A percentile compares a stretch with the other conserved stretches of the same genome.
Evolutionary conservation across 179 eudicot species (phyloP).

Genomic region (Vitellaria paradoxa): DNA sequence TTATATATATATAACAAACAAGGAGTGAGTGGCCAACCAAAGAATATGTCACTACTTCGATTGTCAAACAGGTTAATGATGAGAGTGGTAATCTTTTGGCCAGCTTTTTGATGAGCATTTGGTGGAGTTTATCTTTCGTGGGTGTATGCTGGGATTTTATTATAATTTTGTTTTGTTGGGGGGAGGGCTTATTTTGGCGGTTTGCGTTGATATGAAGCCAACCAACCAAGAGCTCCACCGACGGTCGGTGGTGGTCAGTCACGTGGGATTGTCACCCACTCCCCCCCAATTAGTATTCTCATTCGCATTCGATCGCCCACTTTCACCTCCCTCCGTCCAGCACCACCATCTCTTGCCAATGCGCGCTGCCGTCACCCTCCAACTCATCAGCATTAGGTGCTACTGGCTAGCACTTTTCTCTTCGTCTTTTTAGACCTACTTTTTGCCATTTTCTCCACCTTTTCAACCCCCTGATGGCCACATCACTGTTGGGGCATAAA

Average conservation of each 20-base stretch:
- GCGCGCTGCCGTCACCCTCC: slow-evolving; percentile 12
- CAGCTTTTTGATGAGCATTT: neutral
- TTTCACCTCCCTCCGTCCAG: neutral
- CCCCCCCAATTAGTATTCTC: neutral
- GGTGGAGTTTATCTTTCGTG: slow-evolving; percentile 2
- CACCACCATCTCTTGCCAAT: neutral
- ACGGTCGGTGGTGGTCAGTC: slow-evolving; percentile 26
- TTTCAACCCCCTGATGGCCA: neutral
- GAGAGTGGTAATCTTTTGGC: slow-evolving; percentile 2
- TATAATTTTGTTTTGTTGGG: neutral
- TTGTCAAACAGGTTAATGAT: slow-evolving; percentile 24
- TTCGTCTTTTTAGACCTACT: neutral
- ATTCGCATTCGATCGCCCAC: neutral
- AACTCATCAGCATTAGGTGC: neutral
- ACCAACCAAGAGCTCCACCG: slow-evolving; percentile 41
- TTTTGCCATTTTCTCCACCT: neutral
- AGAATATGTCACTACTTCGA: slow-evolving; percentile 5
- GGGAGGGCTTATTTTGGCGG: slow-evolving; percentile 25
- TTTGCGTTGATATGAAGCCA: slow-evolving; percentile 43
- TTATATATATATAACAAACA: no score
- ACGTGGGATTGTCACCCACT: slow-evolving; percentile 37
- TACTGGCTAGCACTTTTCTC: neutral
- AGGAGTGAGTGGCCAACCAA: slow-evolving; percentile 21
- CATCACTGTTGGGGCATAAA: neutral
- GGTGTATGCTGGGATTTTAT: slow-evolving; percentile 20